Percentiles rank a stretch among this genome's conserved stretches.
phyloP scores from a whole-genome alignment of 2,329 filamentous ascomycete genomes.

The Colletotrichum musae region DNA sequence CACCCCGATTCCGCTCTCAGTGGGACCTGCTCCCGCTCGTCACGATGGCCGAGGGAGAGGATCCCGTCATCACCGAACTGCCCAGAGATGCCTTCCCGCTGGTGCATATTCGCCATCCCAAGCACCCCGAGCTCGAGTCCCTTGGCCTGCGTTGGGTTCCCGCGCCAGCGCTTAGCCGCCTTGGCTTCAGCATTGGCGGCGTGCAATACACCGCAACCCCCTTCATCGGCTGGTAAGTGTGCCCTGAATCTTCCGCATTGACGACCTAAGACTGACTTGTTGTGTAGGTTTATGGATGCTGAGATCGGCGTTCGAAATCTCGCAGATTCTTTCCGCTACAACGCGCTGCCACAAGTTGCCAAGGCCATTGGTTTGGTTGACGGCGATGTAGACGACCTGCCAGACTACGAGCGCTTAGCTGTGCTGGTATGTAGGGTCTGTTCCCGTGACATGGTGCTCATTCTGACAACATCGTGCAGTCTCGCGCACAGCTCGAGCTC shows the following conservation, averaged over 20 bases:
- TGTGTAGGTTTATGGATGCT: slow-evolving; percentile 37
- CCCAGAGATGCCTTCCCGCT: slow-evolving; percentile 36
- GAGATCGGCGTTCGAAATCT: slow-evolving; percentile 38
- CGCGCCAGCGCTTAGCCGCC: slow-evolving; percentile 38
- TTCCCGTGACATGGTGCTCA: neutral
- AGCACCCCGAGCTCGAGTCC: slow-evolving; percentile 35
- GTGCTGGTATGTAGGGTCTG: slow-evolving; percentile 27
- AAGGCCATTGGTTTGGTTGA: slow-evolving; percentile 35
- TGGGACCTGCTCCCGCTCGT: slow-evolving; percentile 37
- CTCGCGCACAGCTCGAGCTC: slow-evolving; percentile 39
- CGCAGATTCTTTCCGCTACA: slow-evolving; percentile 38
- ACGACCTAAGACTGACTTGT: neutral
- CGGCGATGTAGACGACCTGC: slow-evolving; percentile 33
- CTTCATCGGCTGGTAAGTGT: slow-evolving; percentile 33
- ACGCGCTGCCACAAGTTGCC: slow-evolving; percentile 35
- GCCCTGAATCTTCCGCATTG: neutral
- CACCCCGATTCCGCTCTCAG: slow-evolving; percentile 36
- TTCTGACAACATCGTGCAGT: slow-evolving; percentile 26
- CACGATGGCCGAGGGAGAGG: slow-evolving; percentile 38
- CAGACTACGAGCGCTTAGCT: slow-evolving; percentile 38
- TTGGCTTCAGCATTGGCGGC: slow-evolving; percentile 40
- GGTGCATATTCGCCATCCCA: slow-evolving; percentile 38
- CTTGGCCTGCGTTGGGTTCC: slow-evolving; percentile 40
- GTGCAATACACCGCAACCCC: slow-evolving; percentile 38
- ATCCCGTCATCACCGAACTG: slow-evolving; percentile 38